A percentile compares a stretch with the other conserved stretches of the same genome.
Evolutionary conservation across 306 rosid species (phyloP).

Genomic region (Delonix regia): DNA sequence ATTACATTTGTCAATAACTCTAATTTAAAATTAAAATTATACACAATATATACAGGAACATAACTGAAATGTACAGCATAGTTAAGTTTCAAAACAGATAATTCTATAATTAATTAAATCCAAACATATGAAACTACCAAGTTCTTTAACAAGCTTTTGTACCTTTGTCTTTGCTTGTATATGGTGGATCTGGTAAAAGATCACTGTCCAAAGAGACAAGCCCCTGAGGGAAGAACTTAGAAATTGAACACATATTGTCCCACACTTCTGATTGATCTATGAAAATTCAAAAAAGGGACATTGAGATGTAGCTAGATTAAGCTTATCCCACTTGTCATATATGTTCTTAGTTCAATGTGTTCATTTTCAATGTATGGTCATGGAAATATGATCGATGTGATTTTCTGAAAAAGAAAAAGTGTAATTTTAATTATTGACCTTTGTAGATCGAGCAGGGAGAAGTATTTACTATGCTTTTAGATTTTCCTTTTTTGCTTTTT

Average conservation of each 20-base stretch:
- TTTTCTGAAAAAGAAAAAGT: too few species aligned
- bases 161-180: neutral
- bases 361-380: neutral
- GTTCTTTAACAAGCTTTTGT: neutral
- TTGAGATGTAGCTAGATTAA: neutral
- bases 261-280: neutral
- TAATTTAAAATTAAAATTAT: too few species aligned
- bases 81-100: neutral
- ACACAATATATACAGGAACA: too few species aligned
- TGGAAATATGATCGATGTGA: too few species aligned
- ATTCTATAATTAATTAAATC: neutral
- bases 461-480: too few species aligned
- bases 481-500: too few species aligned
- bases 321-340: neutral
- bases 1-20: too few species aligned
- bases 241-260: neutral
- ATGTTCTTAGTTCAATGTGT: neutral
- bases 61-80: too few species aligned
- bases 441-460: too few species aligned
- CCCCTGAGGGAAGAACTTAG: neutral
- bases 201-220: constrained; percentile 5
- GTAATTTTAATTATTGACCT: too few species aligned
- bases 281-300: neutral
- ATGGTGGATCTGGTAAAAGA: neutral
- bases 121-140: neutral